Base-by-base conservation (phyloP, 805 yeast species). In the Priceomyces haplophilus region DNA sequence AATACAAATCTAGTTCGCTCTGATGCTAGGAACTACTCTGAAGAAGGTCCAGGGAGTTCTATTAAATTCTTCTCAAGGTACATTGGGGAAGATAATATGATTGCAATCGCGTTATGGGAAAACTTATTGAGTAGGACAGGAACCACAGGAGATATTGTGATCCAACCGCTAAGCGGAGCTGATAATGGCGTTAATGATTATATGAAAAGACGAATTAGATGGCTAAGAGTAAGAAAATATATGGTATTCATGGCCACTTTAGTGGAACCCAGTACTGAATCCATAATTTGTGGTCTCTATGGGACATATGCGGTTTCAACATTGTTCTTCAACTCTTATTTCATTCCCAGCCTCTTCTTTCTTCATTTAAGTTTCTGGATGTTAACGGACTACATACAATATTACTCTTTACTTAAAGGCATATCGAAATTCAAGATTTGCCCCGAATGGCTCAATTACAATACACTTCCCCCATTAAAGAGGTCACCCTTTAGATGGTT, bases 31-130 rank as follows among this genome's bases (percentile, higher is more conserved):
- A 38, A 51, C 10, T 55, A 53, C 31, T 43, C 65, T 3, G 40
- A 51, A 4, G 41, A 56, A 30, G 73, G 74, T 7, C 57, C 65
- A 1, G 73, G 74, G 8, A 64, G 67, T 40, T 85, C 91, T 0
- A 69, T 89, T 34, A 72, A 80, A 40, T 78, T 80, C 44, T 88
- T 89, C 60, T 80, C 95, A 6, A 69, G 80, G 43, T 89, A 83
- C 58, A 88, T 88, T 55, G 96, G 96, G 4, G 97, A 88, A 58
- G 97, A 88, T 60, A 88, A 88, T 60, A 85, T 88, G 95, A 88
- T 88, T 48, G 95, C 87, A 4, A 88, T 86, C 38, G 86, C 88
- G 1, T 58, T 88, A 13, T 88, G 96, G 96, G 79, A 80, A 38
- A 59, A 59, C 45, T 82, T 85, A 18, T 42, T 54, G 18, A 84